Evolutionary conservation across 805 yeast species (phyloP), one percentile per base, ranked within the genome.

Genomic region (Metschnikowia rubicola): DNA sequence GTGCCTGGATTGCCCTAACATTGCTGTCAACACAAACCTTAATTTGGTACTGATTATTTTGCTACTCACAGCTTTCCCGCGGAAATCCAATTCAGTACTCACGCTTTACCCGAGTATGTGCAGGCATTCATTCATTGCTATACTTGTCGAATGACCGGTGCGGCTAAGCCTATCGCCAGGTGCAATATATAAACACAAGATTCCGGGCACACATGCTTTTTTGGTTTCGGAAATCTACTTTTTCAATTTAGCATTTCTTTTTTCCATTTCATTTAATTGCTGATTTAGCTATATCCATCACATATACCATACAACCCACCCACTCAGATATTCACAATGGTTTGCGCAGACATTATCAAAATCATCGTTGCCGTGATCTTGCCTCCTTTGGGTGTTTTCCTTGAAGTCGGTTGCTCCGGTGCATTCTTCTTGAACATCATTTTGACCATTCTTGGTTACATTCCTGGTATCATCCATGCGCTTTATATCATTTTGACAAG

Each of bases 391-490:
- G 86, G 84, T 47, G 86, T 81, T 4, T 79, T 78, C 68, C 63
- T 79, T 45, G 84, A 80, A 65, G 66, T 74, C 53, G 86, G 86
- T 34, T 79, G 83, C 62, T 65, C 73, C 31, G 59, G 70, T 12
- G 59, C 59, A 19, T 60, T 52, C 46, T 59, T 43, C 58, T 54
- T 87, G 59, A 85, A 86, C 67, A 66, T 85, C 40, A 58, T 87
- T 37, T 75, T 88, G 59, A 83, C 91, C 19, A 63, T 81, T 52
- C 73, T 88, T 48, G 94, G 91, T 35, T 86, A 82, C 67, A 67
- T 87, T 53, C 96, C 96, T 2, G 95, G 88, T 49, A 75, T 83
- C 43, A 61, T 84, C 12, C 88, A 84, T 57, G 83, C 88, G 5
- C 66, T 83, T 41, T 83, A 78, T 58, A 70, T 83, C 39, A 79